Base-by-base conservation (phyloP, 2,329 filamentous ascomycete species). In the Fusarium ambrosium region DNA sequence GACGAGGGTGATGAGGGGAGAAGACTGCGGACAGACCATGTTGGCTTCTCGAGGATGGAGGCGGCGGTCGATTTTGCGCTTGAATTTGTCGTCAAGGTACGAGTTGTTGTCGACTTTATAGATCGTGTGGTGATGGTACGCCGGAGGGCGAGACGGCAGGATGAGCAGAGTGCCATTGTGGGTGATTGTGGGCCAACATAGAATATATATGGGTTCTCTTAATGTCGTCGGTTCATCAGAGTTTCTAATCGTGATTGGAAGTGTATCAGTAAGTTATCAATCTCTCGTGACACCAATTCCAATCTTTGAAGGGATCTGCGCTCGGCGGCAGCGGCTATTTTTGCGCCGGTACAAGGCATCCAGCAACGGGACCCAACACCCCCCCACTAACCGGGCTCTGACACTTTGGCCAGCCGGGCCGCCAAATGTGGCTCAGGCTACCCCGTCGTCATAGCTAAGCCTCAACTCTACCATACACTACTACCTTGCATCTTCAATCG, bases 1-100 rank as follows among this genome's bases (percentile, higher is more conserved):
- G 81, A 66, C 63, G 81, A 56, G 62, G 78, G 41, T 20, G 80
- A 70, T 69, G 81, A 43, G 14, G 92, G 90, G 0, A 97, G 87
- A 6, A 98, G 90, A 10, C 93, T 92, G 37, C 90, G 87, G 75
- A 97, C 92, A 55, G 95, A 98, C 95, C 95, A 98, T 59, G 90
- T 92, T 24, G 95, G 95, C 69, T 89, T 88, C 18, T 90, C 88
- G 64, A 96, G 90, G 64, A 93, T 86, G n/a, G 83, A 81, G 73
- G 77, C 51, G 65, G 78, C 64, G 56, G 66, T 65, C 39, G 74
- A 68, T 29, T 51, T 51, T 20, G 75, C 68, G 63, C 62, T 74
- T 51, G 53, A 36, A 22, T 20, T 36, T 60, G 63, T 68, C 37
- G 43, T 48, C 39, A 64, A 43, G 18, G 48, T 41, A 4, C 72